Evolutionary conservation across 2,329 filamentous ascomycete species (phyloP), one percentile per base, ranked within the genome.

Genomic region (Fusarium annulatum): DNA sequence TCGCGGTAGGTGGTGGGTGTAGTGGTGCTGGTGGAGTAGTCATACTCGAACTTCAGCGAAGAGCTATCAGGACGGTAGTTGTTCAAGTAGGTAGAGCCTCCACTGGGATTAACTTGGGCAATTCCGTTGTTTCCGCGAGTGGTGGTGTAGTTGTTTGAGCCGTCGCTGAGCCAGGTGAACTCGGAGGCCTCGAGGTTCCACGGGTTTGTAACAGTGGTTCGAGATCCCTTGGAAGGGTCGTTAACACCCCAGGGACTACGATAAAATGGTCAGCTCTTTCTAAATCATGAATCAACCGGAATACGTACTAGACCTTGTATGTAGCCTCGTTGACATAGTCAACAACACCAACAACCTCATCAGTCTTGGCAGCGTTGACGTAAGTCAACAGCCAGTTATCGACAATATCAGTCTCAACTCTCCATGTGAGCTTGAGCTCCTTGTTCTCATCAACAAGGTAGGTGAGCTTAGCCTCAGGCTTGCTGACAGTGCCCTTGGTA

Each of bases 381-480:
- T 90, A 91, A 4, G 87, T 86, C 46, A 89, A 79, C n/a, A 90
- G 84, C 88, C 88, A 91, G 80, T 90, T 88, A 67, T 86, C 84
- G 14, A 83, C 67, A 45, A 89, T 79, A 64, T 90, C 88, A 5
- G 88, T 90, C 83, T 90, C 88, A 16, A 91, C 82, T 76, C 88
- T 82, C 89, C 88, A 91, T 0, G 86, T 82, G 26, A 90, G 81
- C 11, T 82, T 83, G 9, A 91, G 81, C 4, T 76, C 80, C 52
- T 84, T 84, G 45, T 88, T 84, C 1, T 81, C 77, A 66, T 85
- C 86, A 73, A 85, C 82, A 46, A 89, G 82, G 79, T 90, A 91
- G 42, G 88, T 85, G 6, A 90, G 82, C 69, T 85, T 85, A 7
- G 87, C 88, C 74, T 88, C 84, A 2, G 89, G 88, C 65, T 89